Base-by-base conservation (phyloP, 306 rosid species). In the Prunus fruticosa region DNA sequence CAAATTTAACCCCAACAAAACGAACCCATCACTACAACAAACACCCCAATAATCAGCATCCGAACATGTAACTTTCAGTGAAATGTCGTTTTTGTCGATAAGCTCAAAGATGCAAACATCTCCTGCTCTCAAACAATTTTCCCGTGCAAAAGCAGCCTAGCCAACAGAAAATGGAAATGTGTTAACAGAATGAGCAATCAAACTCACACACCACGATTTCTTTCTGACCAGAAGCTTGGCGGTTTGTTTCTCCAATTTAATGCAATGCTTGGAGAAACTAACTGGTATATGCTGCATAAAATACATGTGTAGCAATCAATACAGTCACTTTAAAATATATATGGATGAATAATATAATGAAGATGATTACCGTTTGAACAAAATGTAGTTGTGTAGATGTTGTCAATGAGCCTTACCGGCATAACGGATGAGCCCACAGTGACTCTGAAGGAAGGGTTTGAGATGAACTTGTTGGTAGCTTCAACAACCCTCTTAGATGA, bases 371-470 rank as follows among this genome's bases (percentile, higher is more conserved):
- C 9, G 8, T 38, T 38, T 38, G 43, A 38, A 7, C 9, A 38
- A 38, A 14, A 27, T 8, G 18, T 22, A 14, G 25, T 13, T 58
- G 46, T n/a, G 27, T 3, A 34, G 3, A 61, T 52, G 57, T 52
- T 52, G 22, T 52, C 57, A 6, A 52, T 18, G 43, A 52, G 0
- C 18, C 57, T 1, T 7, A 54, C 13, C 66, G 9, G 3, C 57
- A 18, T 19, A 15, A 2, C 0, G 57, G 13, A 9, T 18, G 67
- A 43, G 12, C 18, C 22, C 61, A 69, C 13, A 28, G 16, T 10
- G 61, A 69, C 75, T 68, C 3, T 43, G 49, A 77, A 69, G 54
- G n/a, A 69, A 2, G 63, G 81, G 60, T 69, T 67, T 2, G 70
- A 57, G 27, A 27, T 16, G 41, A 60, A 69, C 22, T 58, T 11